Base-by-base conservation (phyloP, 495 filamentous ascomycete species). In the Cercophora sp. region DNA sequence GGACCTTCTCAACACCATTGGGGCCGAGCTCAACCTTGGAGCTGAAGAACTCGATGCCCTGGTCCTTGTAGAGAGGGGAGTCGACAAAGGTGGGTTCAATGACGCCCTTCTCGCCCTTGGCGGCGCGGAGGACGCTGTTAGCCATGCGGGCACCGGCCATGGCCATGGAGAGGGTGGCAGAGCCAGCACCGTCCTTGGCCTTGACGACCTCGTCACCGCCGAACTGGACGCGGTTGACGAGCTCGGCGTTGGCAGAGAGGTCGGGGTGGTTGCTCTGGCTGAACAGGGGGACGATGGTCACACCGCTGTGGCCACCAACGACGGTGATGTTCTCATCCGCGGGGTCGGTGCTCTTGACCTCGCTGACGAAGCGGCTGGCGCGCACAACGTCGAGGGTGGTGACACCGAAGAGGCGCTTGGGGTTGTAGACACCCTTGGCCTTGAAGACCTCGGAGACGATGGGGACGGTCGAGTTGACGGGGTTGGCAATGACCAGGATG, bases 121-220 rank as follows among this genome's bases (percentile, higher is more conserved):
- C 77, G 62, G 94, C 93, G 72, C 88, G 90, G 69, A 98, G 86
- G 56, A 98, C 77, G 62, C 85, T 86, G 79, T 96, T 91, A 59
- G 93, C 90, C 80, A 98, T 95, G 67, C 93, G 89, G 58, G 91
- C 91, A 80, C 93, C 93, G 63, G 93, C 93, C 82, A 94, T 93
- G 61, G 93, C 93, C 93, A 98, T 98, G 71, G 90, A 96, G 55
- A 98, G 86, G 54, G 93, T 98, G 69, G 93, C 93, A 54, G 94
- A 97, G 59, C 93, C 93, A 64, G 92, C 91, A 74, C 93, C 93
- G 70, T 89, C 91, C 85, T 98, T 98, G 70, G 93, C 93, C 81
- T 96, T 85, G 71, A 98, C 93, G 57, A 98, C 93, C 83, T 98
- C 93, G 72, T 98, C 93, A 81, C 93, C 93, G 72, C 93, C 93